Percentiles rank a stretch among this genome's conserved stretches.
These are phyloP conservation scores for Crotalaria pallida DNA, from an alignment of 306 rosid genomes.

Conservation along the genomic window DNA sequence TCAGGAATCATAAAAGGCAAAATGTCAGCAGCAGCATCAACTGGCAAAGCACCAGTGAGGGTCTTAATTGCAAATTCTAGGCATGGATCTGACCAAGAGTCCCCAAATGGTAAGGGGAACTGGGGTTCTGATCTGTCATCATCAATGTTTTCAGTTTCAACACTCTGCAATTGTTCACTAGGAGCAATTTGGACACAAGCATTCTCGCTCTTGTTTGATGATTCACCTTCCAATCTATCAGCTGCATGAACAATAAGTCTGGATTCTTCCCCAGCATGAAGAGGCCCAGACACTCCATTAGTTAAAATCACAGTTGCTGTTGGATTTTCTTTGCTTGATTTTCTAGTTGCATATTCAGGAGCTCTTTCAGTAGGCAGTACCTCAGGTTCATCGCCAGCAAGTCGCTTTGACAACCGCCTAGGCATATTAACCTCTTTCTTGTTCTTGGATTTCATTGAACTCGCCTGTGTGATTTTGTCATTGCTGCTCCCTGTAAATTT, in stretches of 20 bases:
- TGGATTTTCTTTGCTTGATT: constrained; percentile 12
- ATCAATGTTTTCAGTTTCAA: constrained; percentile 25
- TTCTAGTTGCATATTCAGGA: constrained; percentile 20
- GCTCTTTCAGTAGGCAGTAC: too few species aligned
- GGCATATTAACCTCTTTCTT: too few species aligned
- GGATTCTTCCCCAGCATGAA: background rate
- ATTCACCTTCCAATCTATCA: constrained; percentile 14
- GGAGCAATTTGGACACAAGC: constrained; percentile 20
- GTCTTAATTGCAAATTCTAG: constrained; percentile 70
- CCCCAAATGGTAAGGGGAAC: constrained; percentile 16
- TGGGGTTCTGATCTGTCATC: background rate
- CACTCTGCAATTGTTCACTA: constrained; percentile 23
- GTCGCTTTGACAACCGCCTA: too few species aligned
- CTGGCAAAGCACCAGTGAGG: constrained; percentile 58
- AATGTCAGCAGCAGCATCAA: constrained; percentile 38
- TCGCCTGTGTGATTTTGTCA: constrained; percentile 17
- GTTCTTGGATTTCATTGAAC: too few species aligned
- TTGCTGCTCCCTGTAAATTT: constrained; percentile 26
- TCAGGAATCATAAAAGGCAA: constrained; percentile 18
- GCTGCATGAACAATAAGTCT: constrained; percentile 19
- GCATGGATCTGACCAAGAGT: constrained; percentile 75
- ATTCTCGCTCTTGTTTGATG: constrained; percentile 22
- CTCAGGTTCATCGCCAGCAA: too few species aligned
- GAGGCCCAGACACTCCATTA: constrained; percentile 23
- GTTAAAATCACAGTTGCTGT: constrained; percentile 19